These are phyloP conservation scores for Tephrocybe rancida DNA, from an alignment of 768 basidiomycete species.

Conservation along the genomic window DNA sequence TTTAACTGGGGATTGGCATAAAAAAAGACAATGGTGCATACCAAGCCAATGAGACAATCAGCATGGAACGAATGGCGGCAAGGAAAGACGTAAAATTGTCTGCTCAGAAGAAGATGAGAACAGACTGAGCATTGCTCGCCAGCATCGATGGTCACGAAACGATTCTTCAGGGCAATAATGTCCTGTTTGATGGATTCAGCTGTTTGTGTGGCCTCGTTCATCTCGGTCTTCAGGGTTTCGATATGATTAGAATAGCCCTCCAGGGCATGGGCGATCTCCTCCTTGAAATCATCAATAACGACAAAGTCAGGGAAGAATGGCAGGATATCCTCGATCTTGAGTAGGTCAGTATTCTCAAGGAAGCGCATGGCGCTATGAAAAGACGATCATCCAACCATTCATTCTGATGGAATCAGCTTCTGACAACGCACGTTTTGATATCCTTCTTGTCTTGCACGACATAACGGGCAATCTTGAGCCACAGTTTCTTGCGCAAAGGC, in stretches of 20 bases:
- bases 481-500: conserved; percentile 86
- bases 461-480: conserved; percentile 98
- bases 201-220: conserved; percentile 92
- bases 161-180: conserved; percentile 79
- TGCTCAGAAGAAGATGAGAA: conserved; percentile 69
- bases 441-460: conserved; percentile 98
- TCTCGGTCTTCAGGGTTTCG: conserved; percentile 85
- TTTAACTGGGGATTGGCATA: conserved; percentile 12
- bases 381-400: conserved; percentile 1
- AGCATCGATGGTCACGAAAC: conserved; percentile 90
- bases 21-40: conserved; percentile 40
- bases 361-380: conserved; percentile 88
- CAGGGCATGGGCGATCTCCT: conserved; percentile 94
- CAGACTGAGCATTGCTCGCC: conserved; percentile 88
- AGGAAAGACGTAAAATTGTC: conserved; percentile 98
- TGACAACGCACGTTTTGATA: conserved; percentile 84
- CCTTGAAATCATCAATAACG: conserved; percentile 99
- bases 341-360: conserved; percentile 88
- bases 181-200: conserved; percentile 95
- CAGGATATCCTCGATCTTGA: conserved; percentile 98
- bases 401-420: background rate
- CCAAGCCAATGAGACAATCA: conserved; percentile 93
- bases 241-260: conserved; percentile 95
- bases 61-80: conserved; percentile 98
- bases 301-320: conserved; percentile 99